Conservation (phyloP, 1,139 yeast species). For the Yarrowia galli region DNA sequence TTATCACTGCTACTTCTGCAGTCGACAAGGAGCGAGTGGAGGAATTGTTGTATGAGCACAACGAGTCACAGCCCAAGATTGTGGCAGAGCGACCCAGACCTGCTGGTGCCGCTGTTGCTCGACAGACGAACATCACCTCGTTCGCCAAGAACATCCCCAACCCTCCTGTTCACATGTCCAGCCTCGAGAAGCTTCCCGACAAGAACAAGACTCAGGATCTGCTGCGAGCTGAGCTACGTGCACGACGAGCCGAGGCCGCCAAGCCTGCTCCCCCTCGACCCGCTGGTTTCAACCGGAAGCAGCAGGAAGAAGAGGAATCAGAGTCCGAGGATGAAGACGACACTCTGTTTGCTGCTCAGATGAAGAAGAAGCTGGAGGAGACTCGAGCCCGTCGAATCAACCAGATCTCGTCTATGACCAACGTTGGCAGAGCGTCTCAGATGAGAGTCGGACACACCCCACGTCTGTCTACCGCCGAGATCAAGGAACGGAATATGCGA, state of each 20-base stretch:
- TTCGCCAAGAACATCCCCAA: conserved; percentile 37
- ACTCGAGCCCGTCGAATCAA: conserved; percentile 39
- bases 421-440: conserved; percentile 27
- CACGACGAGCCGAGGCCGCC: conserved; percentile 18
- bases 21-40: conserved; percentile 43
- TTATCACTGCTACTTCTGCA: conserved; percentile 45
- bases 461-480: conserved; percentile 53
- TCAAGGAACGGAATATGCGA: conserved; percentile 81
- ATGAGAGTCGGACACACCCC: conserved; percentile 24
- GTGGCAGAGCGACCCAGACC: conserved; percentile 15
- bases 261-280: conserved; percentile 71
- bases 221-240: conserved; percentile 26
- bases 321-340: conserved; percentile 48
- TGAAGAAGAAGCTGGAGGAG: conserved; percentile 34
- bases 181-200: conserved; percentile 5
- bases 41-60: conserved; percentile 39
- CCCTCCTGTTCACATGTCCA: conserved; percentile 7
- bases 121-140: conserved; percentile 19
- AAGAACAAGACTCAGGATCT: conserved; percentile 23
- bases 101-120: neutral
- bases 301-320: conserved; percentile 37
- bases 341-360: conserved; percentile 45
- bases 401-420: conserved; percentile 30
- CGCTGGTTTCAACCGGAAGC: conserved; percentile 72
- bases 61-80: conserved; percentile 16